Conservation (phyloP, 495 filamentous ascomycete genomes). For the Aspergillus bertholletiae region DNA sequence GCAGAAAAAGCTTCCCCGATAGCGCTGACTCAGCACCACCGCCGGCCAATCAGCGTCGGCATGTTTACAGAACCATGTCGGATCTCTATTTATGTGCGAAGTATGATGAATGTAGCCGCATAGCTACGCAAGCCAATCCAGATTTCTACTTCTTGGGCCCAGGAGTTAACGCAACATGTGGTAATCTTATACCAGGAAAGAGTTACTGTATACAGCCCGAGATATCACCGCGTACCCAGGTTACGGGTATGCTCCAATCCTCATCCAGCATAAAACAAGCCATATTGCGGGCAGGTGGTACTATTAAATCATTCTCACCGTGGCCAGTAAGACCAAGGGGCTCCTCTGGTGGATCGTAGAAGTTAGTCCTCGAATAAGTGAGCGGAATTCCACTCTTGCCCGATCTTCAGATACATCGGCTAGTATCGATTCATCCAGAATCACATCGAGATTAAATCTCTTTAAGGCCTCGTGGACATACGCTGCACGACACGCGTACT, state of each 20-base stretch:
- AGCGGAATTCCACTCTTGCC: neutral
- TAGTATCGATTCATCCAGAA: neutral
- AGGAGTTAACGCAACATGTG: too few species aligned
- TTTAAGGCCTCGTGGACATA: neutral
- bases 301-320: neutral
- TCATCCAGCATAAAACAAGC: constrained; percentile 7
- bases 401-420: neutral
- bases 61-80: constrained; percentile 10
- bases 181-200: too few species aligned
- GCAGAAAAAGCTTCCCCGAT: constrained; percentile 4
- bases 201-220: too few species aligned
- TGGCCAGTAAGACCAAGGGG: neutral
- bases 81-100: too few species aligned
- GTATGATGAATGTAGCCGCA: neutral
- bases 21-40: constrained; percentile 21
- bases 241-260: too few species aligned
- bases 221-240: too few species aligned
- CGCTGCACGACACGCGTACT: neutral
- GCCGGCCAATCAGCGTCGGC: constrained; percentile 13
- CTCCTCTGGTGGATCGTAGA: neutral
- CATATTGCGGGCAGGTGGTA: neutral
- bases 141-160: too few species aligned
- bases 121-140: too few species aligned
- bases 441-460: neutral
- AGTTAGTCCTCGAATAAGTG: neutral